A percentile compares a stretch with the other conserved stretches of the same genome.
Evolutionary conservation across 1,139 yeast genomes (phyloP).

Genomic region (Meyerozyma sp.): DNA sequence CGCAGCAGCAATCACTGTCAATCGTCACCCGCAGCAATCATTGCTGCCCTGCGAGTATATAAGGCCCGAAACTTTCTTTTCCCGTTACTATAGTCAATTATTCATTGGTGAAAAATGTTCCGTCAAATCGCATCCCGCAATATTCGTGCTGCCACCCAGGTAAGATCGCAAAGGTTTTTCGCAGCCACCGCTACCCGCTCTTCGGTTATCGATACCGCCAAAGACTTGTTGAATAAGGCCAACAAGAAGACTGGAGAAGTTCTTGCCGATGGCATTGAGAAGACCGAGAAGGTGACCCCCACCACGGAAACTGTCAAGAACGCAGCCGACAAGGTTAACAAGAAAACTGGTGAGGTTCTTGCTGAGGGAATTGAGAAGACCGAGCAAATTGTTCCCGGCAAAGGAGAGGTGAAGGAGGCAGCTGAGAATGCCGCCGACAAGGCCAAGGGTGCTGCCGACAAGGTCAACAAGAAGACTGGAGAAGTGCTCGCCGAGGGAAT

Average conservation of each 20-base stretch:
- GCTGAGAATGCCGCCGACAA: conserved; percentile 34
- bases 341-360: conserved; percentile 30
- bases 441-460: conserved; percentile 21
- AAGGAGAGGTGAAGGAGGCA: conserved; percentile 25
- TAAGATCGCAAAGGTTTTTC: conserved; percentile 1
- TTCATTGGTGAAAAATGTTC: background rate
- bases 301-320: conserved; percentile 10
- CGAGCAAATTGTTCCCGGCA: conserved; percentile 15
- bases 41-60: background rate
- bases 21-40: background rate
- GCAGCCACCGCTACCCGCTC: conserved; percentile 10
- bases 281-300: conserved; percentile 17
- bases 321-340: conserved; percentile 15
- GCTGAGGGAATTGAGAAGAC: conserved; percentile 31
- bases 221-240: conserved; percentile 28
- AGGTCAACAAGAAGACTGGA: conserved; percentile 22
- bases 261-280: conserved; percentile 25
- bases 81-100: background rate
- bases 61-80: background rate
- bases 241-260: conserved; percentile 26
- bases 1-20: background rate
- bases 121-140: background rate
- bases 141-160: background rate
- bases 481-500: conserved; percentile 28
- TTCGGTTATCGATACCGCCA: conserved; percentile 31